Percentiles rank a stretch among this genome's conserved stretches.
Conservation (phyloP, 331 rosid genomes). For the Quercus phellos region DNA sequence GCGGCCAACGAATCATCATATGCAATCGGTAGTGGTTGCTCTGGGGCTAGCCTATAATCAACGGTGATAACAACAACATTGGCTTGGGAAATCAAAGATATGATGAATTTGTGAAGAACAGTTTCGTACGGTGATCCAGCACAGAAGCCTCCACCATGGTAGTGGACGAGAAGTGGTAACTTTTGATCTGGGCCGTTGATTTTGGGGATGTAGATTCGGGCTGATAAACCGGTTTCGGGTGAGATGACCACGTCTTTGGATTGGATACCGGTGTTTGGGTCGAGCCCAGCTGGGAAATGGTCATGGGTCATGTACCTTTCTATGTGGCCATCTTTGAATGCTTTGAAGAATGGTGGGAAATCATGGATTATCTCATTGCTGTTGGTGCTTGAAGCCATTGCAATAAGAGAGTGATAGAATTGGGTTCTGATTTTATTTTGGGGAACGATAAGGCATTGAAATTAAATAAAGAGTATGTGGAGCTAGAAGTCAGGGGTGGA, state of each 20-base stretch:
- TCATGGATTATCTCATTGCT: not conserved
- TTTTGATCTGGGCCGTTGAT: not conserved
- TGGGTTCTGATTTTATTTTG: not conserved
- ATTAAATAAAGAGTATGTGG: not conserved
- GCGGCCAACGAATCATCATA: conserved; percentile 21
- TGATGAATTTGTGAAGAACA: not conserved
- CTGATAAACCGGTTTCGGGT: conserved; percentile 3
- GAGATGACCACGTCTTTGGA: conserved; percentile 14
- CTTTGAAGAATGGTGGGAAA: conserved; percentile 19
- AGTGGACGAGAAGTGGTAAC: conserved; percentile 18
- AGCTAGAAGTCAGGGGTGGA: not conserved
- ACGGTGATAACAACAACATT: not conserved
- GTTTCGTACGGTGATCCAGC: conserved; percentile 7
- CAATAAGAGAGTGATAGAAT: not conserved
- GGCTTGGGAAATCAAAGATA: not conserved
- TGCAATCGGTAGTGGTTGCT: conserved; percentile 15
- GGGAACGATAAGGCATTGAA: not conserved
- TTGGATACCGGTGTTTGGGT: conserved; percentile 1
- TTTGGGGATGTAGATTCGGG: conserved; percentile 2
- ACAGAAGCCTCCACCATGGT: conserved; percentile 24
- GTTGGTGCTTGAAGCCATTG: not conserved
- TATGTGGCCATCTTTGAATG: conserved; percentile 10
- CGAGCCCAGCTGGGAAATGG: not conserved
- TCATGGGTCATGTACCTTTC: not conserved
- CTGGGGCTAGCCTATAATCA: conserved; percentile 18